These are phyloP conservation scores for Castanea sativa DNA, from an alignment of 306 rosid genomes.

Conservation along the genomic window DNA sequence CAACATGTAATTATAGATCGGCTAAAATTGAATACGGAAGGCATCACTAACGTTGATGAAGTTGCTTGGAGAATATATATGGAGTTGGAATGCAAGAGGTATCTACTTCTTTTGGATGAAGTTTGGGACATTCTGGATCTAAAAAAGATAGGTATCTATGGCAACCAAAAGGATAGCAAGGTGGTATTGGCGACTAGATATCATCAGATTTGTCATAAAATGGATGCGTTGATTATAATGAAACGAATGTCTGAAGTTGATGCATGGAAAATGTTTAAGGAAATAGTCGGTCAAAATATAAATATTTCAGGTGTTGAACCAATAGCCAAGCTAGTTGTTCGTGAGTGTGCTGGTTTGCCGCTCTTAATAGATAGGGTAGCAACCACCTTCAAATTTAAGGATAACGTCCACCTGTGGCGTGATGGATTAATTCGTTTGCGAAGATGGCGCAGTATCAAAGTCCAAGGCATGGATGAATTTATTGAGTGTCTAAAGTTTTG, in stretches of 20 bases:
- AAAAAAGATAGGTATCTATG: conserved; percentile 9
- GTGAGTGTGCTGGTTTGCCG: conserved; percentile 29
- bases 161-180: conserved; percentile 8
- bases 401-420: conserved; percentile 11
- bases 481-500: background rate
- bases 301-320: conserved; percentile 12
- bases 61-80: conserved; percentile 6
- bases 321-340: conserved; percentile 17
- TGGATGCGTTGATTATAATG: background rate
- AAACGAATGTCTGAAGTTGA: conserved; percentile 2
- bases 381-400: conserved; percentile 10
- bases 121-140: background rate
- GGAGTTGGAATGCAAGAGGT: conserved; percentile 14
- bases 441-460: conserved; percentile 13
- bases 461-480: background rate
- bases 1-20: background rate
- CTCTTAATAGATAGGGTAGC: conserved; percentile 26
- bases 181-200: conserved; percentile 22
- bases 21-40: background rate
- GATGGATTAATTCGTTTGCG: conserved; percentile 8
- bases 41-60: background rate
- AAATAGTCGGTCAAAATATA: background rate
- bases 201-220: background rate
- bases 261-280: conserved; percentile 32
- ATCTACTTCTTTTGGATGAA: conserved; percentile 32